Evolutionary conservation across 208 protist species (phyloP), one percentile per base, ranked within the genome.

Genomic region (Trypanosoma grayi): DNA sequence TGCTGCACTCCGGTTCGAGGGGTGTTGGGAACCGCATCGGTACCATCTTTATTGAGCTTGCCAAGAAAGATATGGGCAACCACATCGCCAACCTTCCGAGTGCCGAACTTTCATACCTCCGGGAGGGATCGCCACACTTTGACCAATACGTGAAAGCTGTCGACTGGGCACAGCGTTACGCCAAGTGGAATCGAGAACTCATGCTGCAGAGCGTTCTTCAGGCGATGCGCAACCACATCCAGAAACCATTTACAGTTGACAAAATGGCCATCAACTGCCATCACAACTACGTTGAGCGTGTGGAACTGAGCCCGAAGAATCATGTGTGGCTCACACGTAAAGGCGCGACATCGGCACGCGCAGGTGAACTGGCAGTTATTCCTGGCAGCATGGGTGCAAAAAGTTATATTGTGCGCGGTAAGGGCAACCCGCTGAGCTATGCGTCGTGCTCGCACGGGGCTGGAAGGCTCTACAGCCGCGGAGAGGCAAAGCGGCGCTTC

Each of bases 21-120:
- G 87, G 89, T n/a, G 79, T 97, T 40, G 92, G 92, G 52, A 95
- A 94, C 63, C 79, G 79, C 54, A 97, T 95, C 50, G 89, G 88
- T 33, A 67, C 57, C 37, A 52, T 82, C 47, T 94, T 92, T 60
- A 92, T 94, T 73, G 85, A 88, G 31, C 58, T 87, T 9, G 87
- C 88, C 4, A 88, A 92, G 60, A 78, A 84, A 40, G 85, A 96
- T 43, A 91, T 96, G 76, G 79, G 70, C 16, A 70, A 54, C 6
- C 68, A 78, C 27, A 28, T 90, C 31, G 46, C 57, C 18, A 20
- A 68, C 28, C 70, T 94, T 7, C 86, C 85, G 1, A 77, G 87
- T 62, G 60, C 52, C 3, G 81, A 92, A 25, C 69, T 96, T 0
- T 87, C 87, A 2, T 94, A 96, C 52, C 66, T 96, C 4, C 41